Conservation (phyloP, 1,284 basidiomycete genomes). For the Fomitiporia mediterranea region DNA sequence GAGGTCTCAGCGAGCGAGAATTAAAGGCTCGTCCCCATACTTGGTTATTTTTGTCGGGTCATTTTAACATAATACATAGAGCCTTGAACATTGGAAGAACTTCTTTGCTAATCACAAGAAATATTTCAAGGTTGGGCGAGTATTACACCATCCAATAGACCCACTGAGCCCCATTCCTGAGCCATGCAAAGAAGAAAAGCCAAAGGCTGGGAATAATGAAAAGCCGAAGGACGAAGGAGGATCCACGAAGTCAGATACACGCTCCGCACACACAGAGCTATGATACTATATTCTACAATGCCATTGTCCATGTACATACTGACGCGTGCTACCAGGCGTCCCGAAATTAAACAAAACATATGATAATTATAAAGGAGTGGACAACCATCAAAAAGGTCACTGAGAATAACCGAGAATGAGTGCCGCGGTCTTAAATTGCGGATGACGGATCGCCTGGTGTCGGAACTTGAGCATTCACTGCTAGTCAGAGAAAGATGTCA, state of each 20-base stretch:
- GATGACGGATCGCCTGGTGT: conserved; percentile 9
- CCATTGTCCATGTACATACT: conserved; percentile 20
- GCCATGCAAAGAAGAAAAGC: conserved; percentile 52
- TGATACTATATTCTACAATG: conserved; percentile 26
- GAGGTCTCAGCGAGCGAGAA: conserved; percentile 73
- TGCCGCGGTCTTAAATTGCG: conserved; percentile 20
- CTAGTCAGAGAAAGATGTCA: conserved; percentile 11
- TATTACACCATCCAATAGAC: conserved; percentile 73
- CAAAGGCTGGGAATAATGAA: conserved; percentile 24
- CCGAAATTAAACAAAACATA: conserved; percentile 9
- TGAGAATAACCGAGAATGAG: conserved; percentile 11
- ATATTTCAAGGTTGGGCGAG: conserved; percentile 73
- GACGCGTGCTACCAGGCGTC: conserved; percentile 15
- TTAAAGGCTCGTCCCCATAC: conserved; percentile 47
- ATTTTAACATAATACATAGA: conserved; percentile 38
- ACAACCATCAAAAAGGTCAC: conserved; percentile 16
- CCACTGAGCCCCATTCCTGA: conserved; percentile 73
- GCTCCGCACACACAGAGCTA: conserved; percentile 35
- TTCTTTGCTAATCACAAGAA: conserved; percentile 81
- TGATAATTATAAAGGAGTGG: conserved; percentile 12
- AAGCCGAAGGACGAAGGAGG: conserved; percentile 1
- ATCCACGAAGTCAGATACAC: conserved; percentile 18
- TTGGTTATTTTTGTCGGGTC: conserved; percentile 18
- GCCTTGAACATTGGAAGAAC: conserved; percentile 80
- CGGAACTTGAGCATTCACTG: conserved; percentile 14